phyloP scores from a whole-genome alignment of 2,329 filamentous ascomycete species.

The Apiospora kogelbergensis region DNA sequence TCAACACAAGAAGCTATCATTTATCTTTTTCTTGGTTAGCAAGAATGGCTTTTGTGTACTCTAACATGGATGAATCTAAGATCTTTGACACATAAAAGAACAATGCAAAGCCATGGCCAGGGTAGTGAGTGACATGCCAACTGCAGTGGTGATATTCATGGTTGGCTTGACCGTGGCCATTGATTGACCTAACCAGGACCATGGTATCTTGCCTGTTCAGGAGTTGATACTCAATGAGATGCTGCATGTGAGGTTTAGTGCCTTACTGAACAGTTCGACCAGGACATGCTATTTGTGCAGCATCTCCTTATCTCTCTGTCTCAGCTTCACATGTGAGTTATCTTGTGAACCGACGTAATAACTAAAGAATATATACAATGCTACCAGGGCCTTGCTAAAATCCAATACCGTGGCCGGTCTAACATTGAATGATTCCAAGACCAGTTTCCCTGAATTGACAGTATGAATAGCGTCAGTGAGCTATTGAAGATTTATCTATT shows the following conservation, averaged over 20 bases:
- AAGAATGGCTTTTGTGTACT: too few species aligned
- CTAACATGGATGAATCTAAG: too few species aligned
- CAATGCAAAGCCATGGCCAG: neutral
- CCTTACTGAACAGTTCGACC: neutral
- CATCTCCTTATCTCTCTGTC: neutral
- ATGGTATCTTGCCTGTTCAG: neutral
- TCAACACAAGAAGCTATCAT: too few species aligned
- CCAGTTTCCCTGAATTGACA: neutral
- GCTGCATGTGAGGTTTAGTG: neutral
- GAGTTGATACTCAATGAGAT: neutral
- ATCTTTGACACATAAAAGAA: too few species aligned
- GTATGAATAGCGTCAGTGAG: neutral
- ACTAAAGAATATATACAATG: neutral
- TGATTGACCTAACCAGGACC: neutral
- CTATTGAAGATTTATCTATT: too few species aligned
- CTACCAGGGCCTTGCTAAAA: neutral
- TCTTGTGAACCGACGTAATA: neutral
- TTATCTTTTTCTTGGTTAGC: neutral
- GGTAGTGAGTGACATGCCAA: neutral
- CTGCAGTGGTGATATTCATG: neutral
- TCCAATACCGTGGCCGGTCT: neutral
- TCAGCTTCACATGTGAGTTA: neutral
- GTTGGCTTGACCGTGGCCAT: neutral
- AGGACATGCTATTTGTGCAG: neutral
- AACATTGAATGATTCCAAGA: neutral